Conservation (phyloP, 1,284 basidiomycete species). For the Trichosporon coremiiforme region DNA sequence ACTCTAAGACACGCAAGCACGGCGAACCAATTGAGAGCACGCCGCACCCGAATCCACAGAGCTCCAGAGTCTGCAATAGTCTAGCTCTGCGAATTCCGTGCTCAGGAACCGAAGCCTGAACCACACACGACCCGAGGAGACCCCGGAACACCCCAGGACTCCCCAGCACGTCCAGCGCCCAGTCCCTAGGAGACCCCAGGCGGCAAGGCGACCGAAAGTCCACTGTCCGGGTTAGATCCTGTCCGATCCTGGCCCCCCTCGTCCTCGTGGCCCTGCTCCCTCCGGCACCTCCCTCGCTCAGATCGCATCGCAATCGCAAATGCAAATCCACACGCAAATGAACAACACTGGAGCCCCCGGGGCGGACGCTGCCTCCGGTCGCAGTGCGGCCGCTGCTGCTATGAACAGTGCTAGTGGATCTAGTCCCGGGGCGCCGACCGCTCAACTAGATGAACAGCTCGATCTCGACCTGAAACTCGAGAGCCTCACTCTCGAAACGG, state of each 20-base stretch:
- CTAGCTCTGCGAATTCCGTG: background rate
- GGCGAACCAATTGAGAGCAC: background rate
- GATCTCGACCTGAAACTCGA: constrained; percentile 11
- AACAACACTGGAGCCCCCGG: background rate
- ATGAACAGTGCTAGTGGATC: background rate
- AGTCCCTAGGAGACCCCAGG: background rate
- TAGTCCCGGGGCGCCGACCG: background rate
- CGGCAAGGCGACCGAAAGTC: background rate
- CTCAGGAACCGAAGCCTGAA: background rate
- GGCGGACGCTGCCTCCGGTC: background rate
- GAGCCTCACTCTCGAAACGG: background rate
- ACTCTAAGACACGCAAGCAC: too few species aligned
- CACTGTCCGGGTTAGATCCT: background rate
- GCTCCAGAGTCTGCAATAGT: background rate
- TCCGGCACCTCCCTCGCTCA: too few species aligned
- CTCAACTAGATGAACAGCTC: background rate
- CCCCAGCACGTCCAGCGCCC: background rate
- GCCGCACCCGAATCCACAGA: background rate
- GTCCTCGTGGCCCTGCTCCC: background rate
- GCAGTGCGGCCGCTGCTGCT: background rate
- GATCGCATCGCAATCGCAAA: background rate
- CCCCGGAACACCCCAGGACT: too few species aligned
- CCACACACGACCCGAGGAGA: too few species aligned
- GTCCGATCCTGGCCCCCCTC: background rate
- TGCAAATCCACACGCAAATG: background rate